Conservation (phyloP, 257 asterid species). For the Scutellaria minor region DNA sequence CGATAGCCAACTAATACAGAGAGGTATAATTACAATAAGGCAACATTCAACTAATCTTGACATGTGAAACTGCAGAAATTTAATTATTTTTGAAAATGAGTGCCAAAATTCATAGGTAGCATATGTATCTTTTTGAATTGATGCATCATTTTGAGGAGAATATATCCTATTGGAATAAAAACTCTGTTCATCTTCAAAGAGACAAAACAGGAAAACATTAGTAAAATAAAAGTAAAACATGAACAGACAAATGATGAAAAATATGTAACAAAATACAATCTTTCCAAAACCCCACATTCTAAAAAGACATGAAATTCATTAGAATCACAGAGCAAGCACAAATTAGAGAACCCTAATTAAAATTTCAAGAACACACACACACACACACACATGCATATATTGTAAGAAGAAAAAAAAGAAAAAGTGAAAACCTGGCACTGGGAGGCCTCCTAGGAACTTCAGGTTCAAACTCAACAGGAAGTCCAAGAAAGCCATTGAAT, state of each 20-base stretch:
- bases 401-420: too few relatives aligned
- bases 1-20: neutral
- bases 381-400: neutral
- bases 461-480: conserved; percentile 72
- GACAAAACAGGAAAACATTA: too few relatives aligned
- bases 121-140: too few relatives aligned
- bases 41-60: neutral
- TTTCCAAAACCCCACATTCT: too few relatives aligned
- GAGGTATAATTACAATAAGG: neutral
- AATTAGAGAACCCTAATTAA: neutral
- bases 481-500: conserved; percentile 66
- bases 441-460: conserved; percentile 65
- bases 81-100: too few relatives aligned
- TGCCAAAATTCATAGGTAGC: too few relatives aligned
- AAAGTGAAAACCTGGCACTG: conserved; percentile 57
- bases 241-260: too few relatives aligned
- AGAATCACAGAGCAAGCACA: neutral
- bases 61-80: conserved; percentile 1
- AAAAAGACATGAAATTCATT: neutral
- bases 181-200: too few relatives aligned
- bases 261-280: too few relatives aligned
- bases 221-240: too few relatives aligned
- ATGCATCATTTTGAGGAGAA: too few relatives aligned
- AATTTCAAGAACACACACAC: conserved; percentile 3
- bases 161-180: too few relatives aligned